Conservation (phyloP, 1,284 basidiomycete genomes). For the Melampsora larici-populina region DNA sequence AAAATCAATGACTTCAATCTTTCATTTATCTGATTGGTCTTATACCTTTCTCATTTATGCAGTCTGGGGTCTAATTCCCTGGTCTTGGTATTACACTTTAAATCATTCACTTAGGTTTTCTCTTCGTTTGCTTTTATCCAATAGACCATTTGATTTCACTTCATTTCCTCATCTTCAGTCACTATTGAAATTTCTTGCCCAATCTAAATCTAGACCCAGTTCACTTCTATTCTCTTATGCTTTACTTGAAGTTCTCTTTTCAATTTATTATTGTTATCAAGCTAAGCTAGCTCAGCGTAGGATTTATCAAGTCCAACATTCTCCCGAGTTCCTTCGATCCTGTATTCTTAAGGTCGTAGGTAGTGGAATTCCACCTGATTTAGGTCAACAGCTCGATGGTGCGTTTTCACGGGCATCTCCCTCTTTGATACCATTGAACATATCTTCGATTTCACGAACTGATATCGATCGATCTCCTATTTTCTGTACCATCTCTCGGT, state of each 20-base stretch:
- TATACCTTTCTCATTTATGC: constrained; percentile 12
- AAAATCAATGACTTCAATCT: constrained; percentile 6
- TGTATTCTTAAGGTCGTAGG: constrained; percentile 17
- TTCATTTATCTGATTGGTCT: constrained; percentile 29
- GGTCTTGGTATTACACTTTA: constrained; percentile 15
- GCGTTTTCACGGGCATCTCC: too few species aligned
- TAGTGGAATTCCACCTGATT: constrained; percentile 18
- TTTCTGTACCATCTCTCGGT: not conserved
- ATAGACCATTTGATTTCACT: not conserved
- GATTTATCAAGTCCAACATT: constrained; percentile 12
- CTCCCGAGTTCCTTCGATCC: constrained; percentile 11
- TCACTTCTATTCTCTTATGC: not conserved
- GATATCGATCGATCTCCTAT: not conserved
- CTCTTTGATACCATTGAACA: not conserved
- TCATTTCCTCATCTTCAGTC: not conserved
- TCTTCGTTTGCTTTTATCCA: not conserved
- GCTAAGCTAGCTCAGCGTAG: constrained; percentile 11
- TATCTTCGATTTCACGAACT: not conserved
- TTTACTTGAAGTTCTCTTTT: constrained; percentile 34
- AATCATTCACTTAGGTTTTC: not conserved
- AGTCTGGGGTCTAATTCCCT: constrained; percentile 24
- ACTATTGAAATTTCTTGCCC: not conserved
- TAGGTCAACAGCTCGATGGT: too few species aligned
- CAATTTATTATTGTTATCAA: constrained; percentile 27
- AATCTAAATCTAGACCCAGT: not conserved